phyloP scores from a whole-genome alignment of 345 rosid species.

The Gynandropsis gynandra region DNA sequence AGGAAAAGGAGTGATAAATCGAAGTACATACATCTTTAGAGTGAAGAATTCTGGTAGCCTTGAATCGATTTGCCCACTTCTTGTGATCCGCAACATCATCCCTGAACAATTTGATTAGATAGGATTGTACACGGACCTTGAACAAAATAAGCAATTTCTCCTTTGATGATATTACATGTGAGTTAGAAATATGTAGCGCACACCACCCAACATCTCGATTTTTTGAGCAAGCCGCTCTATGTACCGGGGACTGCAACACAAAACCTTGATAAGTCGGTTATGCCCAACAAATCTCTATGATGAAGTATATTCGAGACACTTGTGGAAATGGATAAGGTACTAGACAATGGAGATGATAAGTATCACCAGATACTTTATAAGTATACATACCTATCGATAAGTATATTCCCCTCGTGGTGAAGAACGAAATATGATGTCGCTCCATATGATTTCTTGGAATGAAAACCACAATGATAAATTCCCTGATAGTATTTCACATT shows the following conservation, averaged over 20 bases:
- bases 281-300: background rate
- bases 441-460: conserved; percentile 56
- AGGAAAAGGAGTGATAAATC: conserved; percentile 1
- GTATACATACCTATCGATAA: conserved; percentile 46
- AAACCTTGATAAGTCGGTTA: conserved; percentile 6
- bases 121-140: conserved; percentile 11
- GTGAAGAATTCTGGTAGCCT: conserved; percentile 47
- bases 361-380: background rate
- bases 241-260: conserved; percentile 47
- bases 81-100: conserved; percentile 69
- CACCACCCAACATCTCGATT: conserved; percentile 52
- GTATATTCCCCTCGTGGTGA: conserved; percentile 51
- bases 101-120: conserved; percentile 32
- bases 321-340: conserved; percentile 3
- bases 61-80: conserved; percentile 50
- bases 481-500: conserved; percentile 35
- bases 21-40: conserved; percentile 39
- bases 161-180: conserved; percentile 36
- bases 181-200: conserved; percentile 50
- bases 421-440: conserved; percentile 52
- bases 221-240: conserved; percentile 39
- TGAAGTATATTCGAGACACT: background rate
- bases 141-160: background rate
- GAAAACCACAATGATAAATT: conserved; percentile 60
- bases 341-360: background rate